Evolutionary conservation across 2,329 filamentous ascomycete species (phyloP).

Genomic region (Talaromyces rugulosus): DNA sequence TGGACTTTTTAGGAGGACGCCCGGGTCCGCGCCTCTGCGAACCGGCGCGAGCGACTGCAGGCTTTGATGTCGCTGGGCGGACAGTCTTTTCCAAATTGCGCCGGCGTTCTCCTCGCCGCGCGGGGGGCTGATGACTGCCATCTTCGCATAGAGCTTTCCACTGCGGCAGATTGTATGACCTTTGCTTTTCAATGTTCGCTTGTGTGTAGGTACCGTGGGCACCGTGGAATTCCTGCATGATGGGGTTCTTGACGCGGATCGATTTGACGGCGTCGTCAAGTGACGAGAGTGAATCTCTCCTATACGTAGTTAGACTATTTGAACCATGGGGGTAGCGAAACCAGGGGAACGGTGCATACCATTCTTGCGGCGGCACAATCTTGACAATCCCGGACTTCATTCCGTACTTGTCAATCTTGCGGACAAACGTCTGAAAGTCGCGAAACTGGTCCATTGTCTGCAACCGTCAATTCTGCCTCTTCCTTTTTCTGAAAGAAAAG

Average conservation of each 20-base stretch:
- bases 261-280: conserved; percentile 85
- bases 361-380: conserved; percentile 88
- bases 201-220: conserved; percentile 94
- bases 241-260: conserved; percentile 91
- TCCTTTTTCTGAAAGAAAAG: not conserved
- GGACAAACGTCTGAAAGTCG: conserved; percentile 88
- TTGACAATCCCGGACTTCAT: conserved; percentile 98
- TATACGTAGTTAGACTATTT: conserved; percentile 23
- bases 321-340: not conserved
- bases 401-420: conserved; percentile 85
- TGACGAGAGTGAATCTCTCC: conserved; percentile 66
- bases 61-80: conserved; percentile 33
- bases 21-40: conserved; percentile 44
- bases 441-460: conserved; percentile 88
- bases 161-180: conserved; percentile 93
- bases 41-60: conserved; percentile 32
- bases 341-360: conserved; percentile 53
- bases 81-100: conserved; percentile 47
- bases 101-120: conserved; percentile 65
- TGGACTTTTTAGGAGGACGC: conserved; percentile 34
- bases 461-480: conserved; percentile 6
- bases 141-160: conserved; percentile 93
- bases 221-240: conserved; percentile 97
- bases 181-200: conserved; percentile 92
- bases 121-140: conserved; percentile 92